These are phyloP conservation scores for Solanum bulbocastanum DNA, from an alignment of 257 asterid genomes.

Conservation along the genomic window DNA sequence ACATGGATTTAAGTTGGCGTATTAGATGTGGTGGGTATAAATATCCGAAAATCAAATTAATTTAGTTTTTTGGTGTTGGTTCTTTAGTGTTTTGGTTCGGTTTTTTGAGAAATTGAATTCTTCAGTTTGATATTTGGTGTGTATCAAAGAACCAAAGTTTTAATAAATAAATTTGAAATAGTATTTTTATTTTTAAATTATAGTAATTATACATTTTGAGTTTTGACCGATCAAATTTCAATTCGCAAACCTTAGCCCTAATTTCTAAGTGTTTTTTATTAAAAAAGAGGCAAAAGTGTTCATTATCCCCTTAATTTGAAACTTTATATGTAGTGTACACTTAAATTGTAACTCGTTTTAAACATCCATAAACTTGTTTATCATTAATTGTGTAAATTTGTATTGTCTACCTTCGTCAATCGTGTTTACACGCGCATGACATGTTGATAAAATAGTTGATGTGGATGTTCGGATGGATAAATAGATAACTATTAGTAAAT, in stretches of 20 bases:
- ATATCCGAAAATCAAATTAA: too few relatives aligned
- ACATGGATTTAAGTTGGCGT: too few relatives aligned
- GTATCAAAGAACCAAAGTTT: too few relatives aligned
- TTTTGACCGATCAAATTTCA: neutral
- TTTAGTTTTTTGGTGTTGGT: too few relatives aligned
- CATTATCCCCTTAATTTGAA: neutral
- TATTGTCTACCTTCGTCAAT: neutral
- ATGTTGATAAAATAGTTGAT: neutral
- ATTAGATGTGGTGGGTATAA: neutral
- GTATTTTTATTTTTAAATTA: too few relatives aligned
- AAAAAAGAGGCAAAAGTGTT: neutral
- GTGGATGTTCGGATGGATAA: neutral
- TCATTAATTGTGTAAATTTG: neutral
- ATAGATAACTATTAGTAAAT: neutral
- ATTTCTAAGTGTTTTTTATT: too few relatives aligned
- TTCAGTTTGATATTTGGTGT: neutral
- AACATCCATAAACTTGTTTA: neutral
- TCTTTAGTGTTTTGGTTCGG: too few relatives aligned
- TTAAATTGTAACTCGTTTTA: neutral
- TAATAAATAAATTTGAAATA: too few relatives aligned
- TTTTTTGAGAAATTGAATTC: too few relatives aligned
- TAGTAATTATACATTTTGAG: neutral
- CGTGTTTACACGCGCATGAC: neutral
- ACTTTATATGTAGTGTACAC: neutral
- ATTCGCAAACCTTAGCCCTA: neutral